These are phyloP conservation scores for Podaxis mareebaensis DNA, from an alignment of 768 basidiomycete genomes.

Conservation along the genomic window DNA sequence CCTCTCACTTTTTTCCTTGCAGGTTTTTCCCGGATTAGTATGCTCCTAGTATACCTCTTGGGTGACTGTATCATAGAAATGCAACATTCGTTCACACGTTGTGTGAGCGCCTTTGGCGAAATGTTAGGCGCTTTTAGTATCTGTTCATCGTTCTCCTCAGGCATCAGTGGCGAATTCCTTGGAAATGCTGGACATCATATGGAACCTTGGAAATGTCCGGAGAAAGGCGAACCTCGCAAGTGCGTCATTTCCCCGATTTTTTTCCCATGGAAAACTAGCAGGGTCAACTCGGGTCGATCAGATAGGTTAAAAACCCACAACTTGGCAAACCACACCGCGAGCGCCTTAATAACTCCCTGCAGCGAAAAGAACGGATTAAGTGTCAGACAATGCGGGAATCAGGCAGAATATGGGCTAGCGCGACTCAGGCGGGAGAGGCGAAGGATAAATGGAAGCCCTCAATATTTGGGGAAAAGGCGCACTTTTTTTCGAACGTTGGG, in stretches of 20 bases:
- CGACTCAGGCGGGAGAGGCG: not conserved
- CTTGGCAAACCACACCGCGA: not conserved
- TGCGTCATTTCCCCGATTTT: not conserved
- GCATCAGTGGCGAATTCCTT: not conserved
- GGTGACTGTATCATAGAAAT: not conserved
- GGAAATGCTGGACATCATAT: not conserved
- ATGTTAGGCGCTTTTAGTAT: not conserved
- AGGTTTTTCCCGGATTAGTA: not conserved
- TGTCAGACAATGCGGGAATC: slow-evolving; percentile 10
- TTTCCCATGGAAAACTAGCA: slow-evolving; percentile 5
- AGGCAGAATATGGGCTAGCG: not conserved
- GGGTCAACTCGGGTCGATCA: not conserved
- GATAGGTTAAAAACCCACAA: not conserved
- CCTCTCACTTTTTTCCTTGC: not conserved
- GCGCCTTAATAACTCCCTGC: not conserved
- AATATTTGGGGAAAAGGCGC: not conserved
- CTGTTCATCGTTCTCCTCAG: not conserved
- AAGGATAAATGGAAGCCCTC: not conserved
- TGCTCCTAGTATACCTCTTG: not conserved
- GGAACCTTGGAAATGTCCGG: not conserved
- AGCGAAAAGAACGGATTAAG: slow-evolving; percentile 7
- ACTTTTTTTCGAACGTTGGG: not conserved
- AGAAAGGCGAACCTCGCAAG: not conserved
- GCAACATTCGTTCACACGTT: not conserved
- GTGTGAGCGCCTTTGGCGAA: not conserved